These are phyloP conservation scores for Chalciporus piperatus DNA, from an alignment of 768 basidiomycete genomes.

Conservation along the genomic window DNA sequence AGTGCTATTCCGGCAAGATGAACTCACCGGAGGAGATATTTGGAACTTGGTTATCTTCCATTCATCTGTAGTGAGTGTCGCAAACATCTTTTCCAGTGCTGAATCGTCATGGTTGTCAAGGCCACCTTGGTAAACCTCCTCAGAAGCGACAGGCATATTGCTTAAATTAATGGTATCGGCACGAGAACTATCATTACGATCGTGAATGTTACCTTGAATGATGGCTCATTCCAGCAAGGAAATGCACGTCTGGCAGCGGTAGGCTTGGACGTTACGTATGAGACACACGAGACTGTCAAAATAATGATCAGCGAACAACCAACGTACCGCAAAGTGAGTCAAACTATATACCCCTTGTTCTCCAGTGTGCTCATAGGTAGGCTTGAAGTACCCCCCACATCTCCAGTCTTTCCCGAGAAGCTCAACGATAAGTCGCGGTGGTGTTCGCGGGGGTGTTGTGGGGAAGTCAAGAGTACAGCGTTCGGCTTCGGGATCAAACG, in stretches of 20 bases:
- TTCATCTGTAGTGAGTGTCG: constrained; percentile 37
- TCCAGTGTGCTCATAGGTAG: constrained; percentile 60
- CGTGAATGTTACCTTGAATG: constrained; percentile 79
- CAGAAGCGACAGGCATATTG: constrained; percentile 79
- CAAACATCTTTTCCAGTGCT: constrained; percentile 40
- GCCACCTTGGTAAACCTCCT: constrained; percentile 43
- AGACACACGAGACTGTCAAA: too few species aligned
- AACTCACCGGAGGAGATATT: constrained; percentile 62
- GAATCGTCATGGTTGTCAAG: constrained; percentile 27
- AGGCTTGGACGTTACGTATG: constrained; percentile 31
- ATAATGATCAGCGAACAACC: too few species aligned
- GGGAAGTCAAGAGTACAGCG: constrained; percentile 66
- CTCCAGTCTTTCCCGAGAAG: constrained; percentile 62
- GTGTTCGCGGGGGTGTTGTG: constrained; percentile 54
- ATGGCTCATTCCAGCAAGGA: constrained; percentile 93
- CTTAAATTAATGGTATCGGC: constrained; percentile 71
- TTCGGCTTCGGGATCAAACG: constrained; percentile 60
- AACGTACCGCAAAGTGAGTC: constrained; percentile 76
- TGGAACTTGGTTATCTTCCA: constrained; percentile 87
- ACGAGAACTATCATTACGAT: constrained; percentile 80
- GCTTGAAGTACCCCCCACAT: constrained; percentile 84
- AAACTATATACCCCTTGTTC: constrained; percentile 68
- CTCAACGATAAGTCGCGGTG: constrained; percentile 66
- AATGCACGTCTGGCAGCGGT: constrained; percentile 82
- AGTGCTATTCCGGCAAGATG: too few species aligned